phyloP scores from a whole-genome alignment of 1,284 basidiomycete species.

The Cryptococcus sp. region DNA sequence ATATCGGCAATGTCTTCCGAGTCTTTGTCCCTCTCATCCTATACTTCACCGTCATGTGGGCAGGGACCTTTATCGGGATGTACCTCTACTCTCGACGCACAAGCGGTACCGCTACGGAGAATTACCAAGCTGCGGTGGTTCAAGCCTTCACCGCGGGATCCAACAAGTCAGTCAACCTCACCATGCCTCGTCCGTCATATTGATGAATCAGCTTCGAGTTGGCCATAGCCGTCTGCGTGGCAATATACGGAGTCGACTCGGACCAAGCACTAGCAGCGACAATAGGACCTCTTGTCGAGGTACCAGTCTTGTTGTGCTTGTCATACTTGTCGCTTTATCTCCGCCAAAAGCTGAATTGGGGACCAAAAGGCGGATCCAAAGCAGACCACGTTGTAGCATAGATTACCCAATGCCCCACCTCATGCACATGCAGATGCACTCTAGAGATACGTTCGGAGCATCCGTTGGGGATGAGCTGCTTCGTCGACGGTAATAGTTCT shows the following conservation, averaged over 20 bases:
- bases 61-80: constrained; percentile 51
- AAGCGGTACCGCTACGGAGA: constrained; percentile 21
- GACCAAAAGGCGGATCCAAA: too few relatives aligned
- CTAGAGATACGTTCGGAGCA: background rate
- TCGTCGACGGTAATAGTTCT: too few relatives aligned
- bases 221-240: constrained; percentile 75
- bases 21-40: constrained; percentile 71
- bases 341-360: constrained; percentile 52
- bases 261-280: constrained; percentile 72
- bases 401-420: background rate
- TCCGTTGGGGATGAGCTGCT: too few relatives aligned
- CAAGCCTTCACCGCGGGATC: constrained; percentile 47
- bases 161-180: constrained; percentile 48
- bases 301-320: constrained; percentile 65
- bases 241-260: constrained; percentile 67
- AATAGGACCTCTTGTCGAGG: constrained; percentile 67
- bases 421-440: background rate
- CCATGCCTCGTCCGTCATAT: too few relatives aligned
- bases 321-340: constrained; percentile 65
- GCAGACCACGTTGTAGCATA: too few relatives aligned
- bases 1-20: constrained; percentile 67
- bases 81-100: constrained; percentile 4
- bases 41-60: constrained; percentile 77
- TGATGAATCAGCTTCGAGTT: constrained; percentile 52
- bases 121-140: constrained; percentile 64